Evolutionary conservation across 305 asterid species (phyloP), one percentile per base, ranked within the genome.

Genomic region (Coffea humblotiana): DNA sequence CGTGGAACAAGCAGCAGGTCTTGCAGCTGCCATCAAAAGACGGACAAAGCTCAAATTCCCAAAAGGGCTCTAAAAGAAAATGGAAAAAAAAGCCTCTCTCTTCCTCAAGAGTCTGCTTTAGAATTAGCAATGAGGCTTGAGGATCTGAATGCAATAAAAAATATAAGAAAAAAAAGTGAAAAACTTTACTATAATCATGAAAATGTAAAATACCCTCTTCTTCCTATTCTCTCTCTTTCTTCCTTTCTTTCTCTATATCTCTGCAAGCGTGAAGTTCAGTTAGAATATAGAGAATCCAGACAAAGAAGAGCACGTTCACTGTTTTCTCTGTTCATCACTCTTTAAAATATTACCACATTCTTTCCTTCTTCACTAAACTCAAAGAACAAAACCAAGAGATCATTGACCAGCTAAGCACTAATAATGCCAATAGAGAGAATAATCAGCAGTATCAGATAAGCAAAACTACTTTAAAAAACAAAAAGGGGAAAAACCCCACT

Each of bases 11-110:
- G 96, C 98, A 89, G 90, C 98, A 89, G 90, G 96, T 82, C 81
- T 88, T 82, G 86, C 80, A 83, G 87, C 92, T 88, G 90, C 80
- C 88, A 97, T 91, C 90, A 88, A 91, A 92, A 92, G 95, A 87
- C 84, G 82, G 80, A 86, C 80, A 82, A 51, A 82, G 85, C 85
- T 80, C 96, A 79, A 89, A 86, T 82, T 89, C 90, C 95, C 77
- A 88, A 82, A 78, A 83, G 47, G 27, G n/a, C 21, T 18, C n/a
- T 56, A 18, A 18, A 56, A 56, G 16, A 16, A 54, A 54, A 18
- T 13, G 16, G n/a, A 1, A 18, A 54, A 54, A 61, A 77, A 79
- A 61, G 74, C 85, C 82, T 72, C 84, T 71, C 86, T 66, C 69
- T 60, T n/a, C 72, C 84, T 66, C 78, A 71, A 74, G 69, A 47